A percentile compares a stretch with the other conserved stretches of the same genome.
Evolutionary conservation across 2,329 filamentous ascomycete species (phyloP).

Genomic region (Grosmannia clavigera): DNA sequence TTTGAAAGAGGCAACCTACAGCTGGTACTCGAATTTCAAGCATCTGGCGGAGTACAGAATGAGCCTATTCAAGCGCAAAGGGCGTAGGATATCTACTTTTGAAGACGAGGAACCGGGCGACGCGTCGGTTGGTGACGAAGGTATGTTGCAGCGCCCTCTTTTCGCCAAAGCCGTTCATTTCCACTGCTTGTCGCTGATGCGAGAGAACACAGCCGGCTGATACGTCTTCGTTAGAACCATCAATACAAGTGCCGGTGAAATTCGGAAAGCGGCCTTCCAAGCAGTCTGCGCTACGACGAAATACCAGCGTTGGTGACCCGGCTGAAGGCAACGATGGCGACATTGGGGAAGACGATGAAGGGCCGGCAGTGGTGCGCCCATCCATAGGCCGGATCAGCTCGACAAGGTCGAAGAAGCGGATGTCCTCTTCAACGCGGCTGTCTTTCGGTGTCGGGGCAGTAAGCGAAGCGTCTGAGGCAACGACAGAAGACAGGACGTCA

Average conservation of each 20-base stretch:
- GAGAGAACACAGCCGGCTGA: conserved; percentile 18
- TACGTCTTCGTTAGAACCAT: conserved; percentile 19
- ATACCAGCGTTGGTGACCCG: conserved; percentile 28
- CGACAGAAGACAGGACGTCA: not conserved
- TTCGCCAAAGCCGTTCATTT: conserved; percentile 3
- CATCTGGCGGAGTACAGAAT: conserved; percentile 22
- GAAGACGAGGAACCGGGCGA: conserved; percentile 48
- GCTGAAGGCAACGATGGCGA: conserved; percentile 19
- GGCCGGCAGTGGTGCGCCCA: conserved; percentile 38
- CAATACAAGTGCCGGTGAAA: conserved; percentile 30
- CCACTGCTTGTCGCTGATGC: conserved; percentile 14
- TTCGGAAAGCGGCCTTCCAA: conserved; percentile 39
- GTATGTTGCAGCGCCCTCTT: conserved; percentile 24
- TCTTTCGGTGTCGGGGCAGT: conserved; percentile 60
- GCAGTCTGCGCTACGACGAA: conserved; percentile 46
- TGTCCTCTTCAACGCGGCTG: conserved; percentile 46
- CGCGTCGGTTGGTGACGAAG: conserved; percentile 12
- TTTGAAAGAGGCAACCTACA: not conserved
- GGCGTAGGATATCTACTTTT: conserved; percentile 61
- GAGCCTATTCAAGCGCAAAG: conserved; percentile 54
- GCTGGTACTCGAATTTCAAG: not conserved
- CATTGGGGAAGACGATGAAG: conserved; percentile 29
- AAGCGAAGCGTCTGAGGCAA: conserved; percentile 21
- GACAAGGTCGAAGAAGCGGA: conserved; percentile 56
- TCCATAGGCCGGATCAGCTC: conserved; percentile 33